Evolutionary conservation across 768 basidiomycete species (phyloP), one percentile per base, ranked within the genome.

Genomic region (Amanita fuliginea): DNA sequence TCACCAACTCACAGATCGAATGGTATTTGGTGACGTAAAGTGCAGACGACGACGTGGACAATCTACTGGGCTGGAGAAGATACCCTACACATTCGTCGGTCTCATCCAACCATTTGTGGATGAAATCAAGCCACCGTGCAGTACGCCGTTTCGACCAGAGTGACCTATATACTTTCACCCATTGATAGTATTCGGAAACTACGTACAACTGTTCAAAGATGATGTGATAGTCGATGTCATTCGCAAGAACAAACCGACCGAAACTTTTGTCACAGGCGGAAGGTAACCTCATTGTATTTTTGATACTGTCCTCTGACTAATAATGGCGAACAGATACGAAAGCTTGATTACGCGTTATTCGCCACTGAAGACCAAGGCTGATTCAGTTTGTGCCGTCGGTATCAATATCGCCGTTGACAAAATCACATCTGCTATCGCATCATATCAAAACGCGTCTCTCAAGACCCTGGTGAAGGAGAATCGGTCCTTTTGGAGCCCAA

Each of bases 401-500:
- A 63, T 90, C 7, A 87, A 89, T 55, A 81, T 92, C 33, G 78
- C 81, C 3, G 66, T 91, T 3, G 86, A 91, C 60, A 86, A 83
- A 67, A 86, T 92, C 52, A 78, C 83, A 0, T 66, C 73, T 1
- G 74, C 78, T 9, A 69, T 91, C 1, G 86, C 84, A 0, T 68
- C 78, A 1, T 85, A 77, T 59, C 87, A 91, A 58, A 77, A 73
- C 35, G 75, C 75, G 7, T 80, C 82, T 0, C 74, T 87, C 33
- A 81, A 80, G 60, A 74, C 74, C 2, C 70, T 88, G 4, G 68
- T 88, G 46, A 89, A 84, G 61, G 86, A 89, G 57, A 78, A 81
- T 52, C 77, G 80, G 9, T 89, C 90, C 0, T 92, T 80, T 59
- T 92, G 86, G 87, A 86, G 86, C 62, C 89, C 89, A n/a, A 75